Conservation (phyloP, 495 filamentous ascomycete species). For the Penicillium paxilli region DNA sequence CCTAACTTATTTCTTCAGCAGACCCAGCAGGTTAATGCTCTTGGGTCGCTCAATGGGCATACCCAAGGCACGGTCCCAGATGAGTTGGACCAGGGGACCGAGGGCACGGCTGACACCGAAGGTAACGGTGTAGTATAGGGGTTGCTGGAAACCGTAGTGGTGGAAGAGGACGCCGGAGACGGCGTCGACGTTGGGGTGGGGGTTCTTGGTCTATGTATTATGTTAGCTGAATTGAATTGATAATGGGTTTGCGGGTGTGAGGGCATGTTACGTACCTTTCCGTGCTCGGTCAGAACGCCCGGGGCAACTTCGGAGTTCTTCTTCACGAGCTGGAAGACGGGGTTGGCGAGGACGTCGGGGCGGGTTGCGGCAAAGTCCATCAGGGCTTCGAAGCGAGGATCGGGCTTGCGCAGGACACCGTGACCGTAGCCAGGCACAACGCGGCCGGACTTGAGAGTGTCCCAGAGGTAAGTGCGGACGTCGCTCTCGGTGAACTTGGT, state of each 20-base stretch:
- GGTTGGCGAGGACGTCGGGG: conserved; percentile 80
- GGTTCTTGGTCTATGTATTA: conserved; percentile 79
- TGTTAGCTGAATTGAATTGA: conserved; percentile 21
- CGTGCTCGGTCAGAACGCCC: conserved; percentile 84
- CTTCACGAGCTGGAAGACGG: conserved; percentile 91
- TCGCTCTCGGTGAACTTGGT: conserved; percentile 72
- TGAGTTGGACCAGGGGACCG: conserved; percentile 87
- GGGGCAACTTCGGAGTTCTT: conserved; percentile 82
- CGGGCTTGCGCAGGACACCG: conserved; percentile 94
- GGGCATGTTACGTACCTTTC: conserved; percentile 61
- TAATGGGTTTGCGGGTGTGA: too few relatives aligned
- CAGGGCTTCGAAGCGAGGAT: conserved; percentile 91
- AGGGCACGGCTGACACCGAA: conserved; percentile 93
- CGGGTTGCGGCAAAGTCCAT: conserved; percentile 91
- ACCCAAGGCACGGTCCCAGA: conserved; percentile 94
- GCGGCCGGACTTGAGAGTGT: conserved; percentile 86
- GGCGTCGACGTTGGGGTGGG: conserved; percentile 93
- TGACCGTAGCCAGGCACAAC: conserved; percentile 98
- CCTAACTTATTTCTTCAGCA: conserved; percentile 57
- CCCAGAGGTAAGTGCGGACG: conserved; percentile 88
- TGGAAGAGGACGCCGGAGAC: conserved; percentile 92
- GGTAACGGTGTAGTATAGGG: conserved; percentile 95
- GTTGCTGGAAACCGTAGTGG: conserved; percentile 95
- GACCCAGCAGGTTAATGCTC: conserved; percentile 86
- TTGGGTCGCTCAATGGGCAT: conserved; percentile 98